Conservation (phyloP, 202 grass and related monocot genomes). For the Carex sylvatica region DNA sequence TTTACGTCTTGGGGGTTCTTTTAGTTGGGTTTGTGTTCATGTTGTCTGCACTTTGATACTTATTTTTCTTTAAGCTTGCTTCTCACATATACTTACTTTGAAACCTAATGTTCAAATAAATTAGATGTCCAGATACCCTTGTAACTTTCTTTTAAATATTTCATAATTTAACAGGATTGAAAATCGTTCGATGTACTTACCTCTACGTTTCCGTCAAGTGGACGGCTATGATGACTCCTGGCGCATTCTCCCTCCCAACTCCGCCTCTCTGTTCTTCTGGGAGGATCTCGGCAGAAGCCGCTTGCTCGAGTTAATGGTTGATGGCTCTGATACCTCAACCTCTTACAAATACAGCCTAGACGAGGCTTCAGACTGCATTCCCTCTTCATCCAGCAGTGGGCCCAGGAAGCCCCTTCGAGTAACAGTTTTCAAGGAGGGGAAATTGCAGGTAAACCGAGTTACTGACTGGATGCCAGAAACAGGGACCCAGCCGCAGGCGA, state of each 20-base stretch:
- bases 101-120: slow-evolving; percentile 10
- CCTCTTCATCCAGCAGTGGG: slow-evolving; percentile 39
- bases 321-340: slow-evolving; percentile 60
- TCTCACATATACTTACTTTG: background rate
- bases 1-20: background rate
- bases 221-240: slow-evolving; percentile 72
- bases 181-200: slow-evolving; percentile 96
- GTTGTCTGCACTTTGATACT: background rate
- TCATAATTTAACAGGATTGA: slow-evolving; percentile 66
- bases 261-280: slow-evolving; percentile 87
- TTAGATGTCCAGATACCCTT: background rate
- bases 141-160: background rate
- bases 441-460: slow-evolving; percentile 59
- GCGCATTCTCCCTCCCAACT: slow-evolving; percentile 78
- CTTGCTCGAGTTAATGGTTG: slow-evolving; percentile 79
- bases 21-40: background rate
- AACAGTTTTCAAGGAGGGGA: slow-evolving; percentile 84
- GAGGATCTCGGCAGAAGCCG: slow-evolving; percentile 76
- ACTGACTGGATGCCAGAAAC: slow-evolving; percentile 86
- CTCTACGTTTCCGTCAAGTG: slow-evolving; percentile 73
- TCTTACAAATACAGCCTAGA: slow-evolving; percentile 75
- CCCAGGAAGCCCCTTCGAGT: slow-evolving; percentile 66
- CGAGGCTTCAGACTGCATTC: slow-evolving; percentile 73
- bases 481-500: slow-evolving; percentile 42
- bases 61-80: background rate